Evolutionary conservation across 208 protist species (phyloP), one percentile per base, ranked within the genome.

Genomic region (Spongospora subterranea): DNA sequence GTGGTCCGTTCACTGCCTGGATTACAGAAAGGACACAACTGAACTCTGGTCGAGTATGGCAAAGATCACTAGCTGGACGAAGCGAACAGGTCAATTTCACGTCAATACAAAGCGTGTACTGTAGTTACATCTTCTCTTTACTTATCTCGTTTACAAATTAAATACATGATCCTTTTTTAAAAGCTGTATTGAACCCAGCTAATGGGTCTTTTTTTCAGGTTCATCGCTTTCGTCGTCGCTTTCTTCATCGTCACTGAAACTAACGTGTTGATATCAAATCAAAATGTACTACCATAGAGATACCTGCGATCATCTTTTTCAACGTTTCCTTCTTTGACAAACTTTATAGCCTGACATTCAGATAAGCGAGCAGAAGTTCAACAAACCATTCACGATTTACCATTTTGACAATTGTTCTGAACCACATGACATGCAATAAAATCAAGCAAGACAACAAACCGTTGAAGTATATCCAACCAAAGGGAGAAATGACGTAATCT

Each of bases 291-390:
- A 60, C 24, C 6, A 29, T 60, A 24, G 6, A 60, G 6, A 29
- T 60, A 60, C 50, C 71, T 82, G 6, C 71, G 6, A 43, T 6
- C 71, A n/a, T 82, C 71, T 82, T 43, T 43, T n/a, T 82, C 71
- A 20, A 82, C 71, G 6, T n/a, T 35, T 6, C 71, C 71, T 43
- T 6, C 6, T 20, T n/a, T 35, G 6, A 82, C 6, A 35, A 82
- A 82, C 71, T 82, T 82, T 13, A 82, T 60, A 6, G 50, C 50
- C 50, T 60, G 50, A 60, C 13, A 24, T 60, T 6, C 24, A 24
- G 50, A 29, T 60, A 60, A 60, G 24, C 13, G 13, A 60, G 24
- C 24, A 24, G 24, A 29, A 24, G 50, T 6, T 29, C 24, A 29
- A 29, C 6, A 24, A 24, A 24, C 6, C 6, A 60, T 29, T 29